Evolutionary conservation across 495 filamentous ascomycete genomes (phyloP), one percentile per base, ranked within the genome.

Genomic region (Xylaria flabelliformis): DNA sequence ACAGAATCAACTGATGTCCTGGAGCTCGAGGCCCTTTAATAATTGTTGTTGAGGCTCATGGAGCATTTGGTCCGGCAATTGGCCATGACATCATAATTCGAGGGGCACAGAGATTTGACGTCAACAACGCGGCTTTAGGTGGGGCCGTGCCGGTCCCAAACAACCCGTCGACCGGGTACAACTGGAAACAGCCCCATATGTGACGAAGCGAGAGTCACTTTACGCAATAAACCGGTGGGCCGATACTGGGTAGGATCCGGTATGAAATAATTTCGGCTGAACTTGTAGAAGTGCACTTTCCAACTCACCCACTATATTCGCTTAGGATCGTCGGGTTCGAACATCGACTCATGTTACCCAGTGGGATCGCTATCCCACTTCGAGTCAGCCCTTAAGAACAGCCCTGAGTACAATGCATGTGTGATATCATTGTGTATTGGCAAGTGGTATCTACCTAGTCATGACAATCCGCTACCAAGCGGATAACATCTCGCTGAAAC

Each of bases 361-460:
- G 1, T 36, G 15, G 15, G 13, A 6, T 65, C 15, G 42, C 10
- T 53, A 8, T 7, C 51, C 46, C 24, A 67, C 8, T 67, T 21
- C 29, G 19, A 53, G 44, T 67, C 46, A 67, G 46, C 17, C 17
- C 19, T n/a, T 19, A 3, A 24, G n/a, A 3, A 10, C 5, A 29
- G 26, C 26, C 8, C 9, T 10, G 19, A 4, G 10, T 6, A 36
- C 34, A 56, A 29, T 10, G 39, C 42, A 29, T 69, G 50, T 51
- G 29, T 64, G 32, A 63, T 70, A 56, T 70, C 48, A 64, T 70
- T 15, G 26, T 51, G 42, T 42, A 29, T 73, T 69, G 64, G 41
- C 51, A 61, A 63, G 48, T 62, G 70, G 70, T 72, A 67, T 67
- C 64, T 72, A 61, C 63, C 42, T 65, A 32, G 53, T 63, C 46